Evolutionary conservation across 495 filamentous ascomycete species (phyloP).

Genomic region (Viridothelium virens): DNA sequence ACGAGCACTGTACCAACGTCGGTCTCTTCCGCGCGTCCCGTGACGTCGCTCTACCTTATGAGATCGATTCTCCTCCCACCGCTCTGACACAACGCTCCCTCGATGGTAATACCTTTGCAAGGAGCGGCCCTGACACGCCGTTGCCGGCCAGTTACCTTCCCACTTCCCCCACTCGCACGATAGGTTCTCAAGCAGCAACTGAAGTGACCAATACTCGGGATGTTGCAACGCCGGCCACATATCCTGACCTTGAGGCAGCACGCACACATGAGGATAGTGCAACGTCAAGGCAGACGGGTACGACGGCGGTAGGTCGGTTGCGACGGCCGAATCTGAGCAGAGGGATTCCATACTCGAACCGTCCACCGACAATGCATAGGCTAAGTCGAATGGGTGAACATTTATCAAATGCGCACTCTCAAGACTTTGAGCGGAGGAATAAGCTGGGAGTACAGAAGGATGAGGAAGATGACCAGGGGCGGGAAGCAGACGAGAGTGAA

Average conservation of each 20-base stretch:
- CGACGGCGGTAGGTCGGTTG: constrained; percentile 6
- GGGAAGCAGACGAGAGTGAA: not conserved
- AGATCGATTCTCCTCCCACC: constrained; percentile 36
- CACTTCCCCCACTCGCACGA: not conserved
- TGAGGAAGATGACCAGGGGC: constrained; percentile 14
- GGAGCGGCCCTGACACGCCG: not conserved
- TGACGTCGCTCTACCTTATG: constrained; percentile 74
- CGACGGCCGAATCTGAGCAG: constrained; percentile 13
- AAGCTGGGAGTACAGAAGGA: constrained; percentile 36
- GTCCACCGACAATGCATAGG: constrained; percentile 22
- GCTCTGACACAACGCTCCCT: constrained; percentile 1
- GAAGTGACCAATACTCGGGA: too few relatives aligned
- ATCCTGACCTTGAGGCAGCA: constrained; percentile 20
- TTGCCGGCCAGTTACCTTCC: not conserved
- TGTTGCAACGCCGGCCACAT: not conserved
- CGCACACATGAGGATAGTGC: constrained; percentile 13
- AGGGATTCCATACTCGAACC: not conserved
- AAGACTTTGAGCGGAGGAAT: constrained; percentile 76
- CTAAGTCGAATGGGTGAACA: constrained; percentile 49
- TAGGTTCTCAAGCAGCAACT: too few relatives aligned
- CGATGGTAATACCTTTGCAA: not conserved
- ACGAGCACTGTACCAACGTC: constrained; percentile 56
- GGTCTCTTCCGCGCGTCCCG: constrained; percentile 72
- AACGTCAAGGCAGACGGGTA: constrained; percentile 5
- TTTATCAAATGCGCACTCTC: constrained; percentile 67